Evolutionary conservation across 1,284 basidiomycete species (phyloP).

Genomic region (Pseudozyma sp.): DNA sequence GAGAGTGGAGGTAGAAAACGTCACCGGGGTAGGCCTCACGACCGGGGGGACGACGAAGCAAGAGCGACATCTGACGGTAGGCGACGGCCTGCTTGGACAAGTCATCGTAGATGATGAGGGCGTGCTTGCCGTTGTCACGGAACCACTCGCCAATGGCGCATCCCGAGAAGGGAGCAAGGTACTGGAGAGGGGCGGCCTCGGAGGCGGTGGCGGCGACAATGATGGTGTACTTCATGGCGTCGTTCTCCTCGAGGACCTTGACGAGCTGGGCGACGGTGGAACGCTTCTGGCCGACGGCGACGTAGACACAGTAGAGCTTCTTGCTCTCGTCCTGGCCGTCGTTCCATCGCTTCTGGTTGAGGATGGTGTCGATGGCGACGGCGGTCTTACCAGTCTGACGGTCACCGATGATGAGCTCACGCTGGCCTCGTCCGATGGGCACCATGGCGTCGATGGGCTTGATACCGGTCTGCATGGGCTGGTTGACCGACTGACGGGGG

Average conservation of each 20-base stretch:
- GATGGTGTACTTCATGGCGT: conserved; percentile 99
- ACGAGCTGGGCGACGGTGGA: conserved; percentile 99
- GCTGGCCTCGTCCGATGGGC: conserved; percentile 99
- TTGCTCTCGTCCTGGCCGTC: conserved; percentile 93
- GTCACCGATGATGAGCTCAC: conserved; percentile 99
- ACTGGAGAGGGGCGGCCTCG: conserved; percentile 97
- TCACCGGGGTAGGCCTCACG: conserved; percentile 99
- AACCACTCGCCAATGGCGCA: conserved; percentile 99
- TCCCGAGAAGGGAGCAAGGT: conserved; percentile 99
- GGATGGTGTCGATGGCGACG: conserved; percentile 98
- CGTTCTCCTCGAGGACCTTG: conserved; percentile 98
- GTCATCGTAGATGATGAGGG: conserved; percentile 99
- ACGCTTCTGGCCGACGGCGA: conserved; percentile 98
- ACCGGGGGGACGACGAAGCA: conserved; percentile 99
- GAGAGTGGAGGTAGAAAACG: conserved; percentile 99
- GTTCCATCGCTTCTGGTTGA: conserved; percentile 99
- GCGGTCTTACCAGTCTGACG: conserved; percentile 99
- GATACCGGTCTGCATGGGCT: conserved; percentile 99
- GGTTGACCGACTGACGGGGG: conserved; percentile 98
- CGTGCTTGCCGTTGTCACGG: conserved; percentile 97
- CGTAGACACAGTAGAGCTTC: conserved; percentile 99
- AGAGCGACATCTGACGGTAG: conserved; percentile 99
- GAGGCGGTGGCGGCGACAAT: conserved; percentile 99
- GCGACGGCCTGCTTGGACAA: conserved; percentile 99
- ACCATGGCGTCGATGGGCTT: conserved; percentile 99